Conservation (phyloP, 495 filamentous ascomycete genomes). For the Apiosordaria backusii region DNA sequence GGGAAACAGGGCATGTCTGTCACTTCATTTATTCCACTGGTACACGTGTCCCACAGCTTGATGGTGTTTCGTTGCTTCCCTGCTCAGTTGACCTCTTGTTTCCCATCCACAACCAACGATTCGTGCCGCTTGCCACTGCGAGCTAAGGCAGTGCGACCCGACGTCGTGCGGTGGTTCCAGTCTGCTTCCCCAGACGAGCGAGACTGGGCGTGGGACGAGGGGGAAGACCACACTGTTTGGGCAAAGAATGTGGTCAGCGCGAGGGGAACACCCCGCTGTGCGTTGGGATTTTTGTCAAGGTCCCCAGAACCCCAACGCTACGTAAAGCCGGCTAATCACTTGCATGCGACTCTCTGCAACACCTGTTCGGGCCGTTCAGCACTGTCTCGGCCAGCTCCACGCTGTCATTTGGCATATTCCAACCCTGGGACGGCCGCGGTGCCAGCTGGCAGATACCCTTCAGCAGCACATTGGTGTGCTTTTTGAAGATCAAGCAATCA, state of each 20-base stretch:
- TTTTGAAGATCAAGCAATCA: not conserved
- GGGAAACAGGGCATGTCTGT: not conserved
- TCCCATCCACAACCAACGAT: not conserved
- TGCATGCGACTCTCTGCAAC: slow-evolving; percentile 1
- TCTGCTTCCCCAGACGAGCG: not conserved
- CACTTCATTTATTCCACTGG: slow-evolving; percentile 8
- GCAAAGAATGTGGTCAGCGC: slow-evolving; percentile 4
- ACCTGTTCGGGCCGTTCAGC: not conserved
- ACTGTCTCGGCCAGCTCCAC: not conserved
- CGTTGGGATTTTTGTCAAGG: not conserved
- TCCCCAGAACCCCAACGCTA: not conserved
- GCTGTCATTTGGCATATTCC: not conserved
- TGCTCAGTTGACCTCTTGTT: slow-evolving; percentile 1
- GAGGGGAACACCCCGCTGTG: not conserved
- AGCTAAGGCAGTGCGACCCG: slow-evolving; percentile 8
- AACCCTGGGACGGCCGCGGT: too few species aligned
- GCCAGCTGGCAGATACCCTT: too few species aligned
- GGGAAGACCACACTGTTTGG: not conserved
- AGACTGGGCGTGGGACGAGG: not conserved
- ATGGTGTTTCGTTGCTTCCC: slow-evolving; percentile 3
- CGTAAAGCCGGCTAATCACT: slow-evolving; percentile 5
- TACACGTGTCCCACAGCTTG: slow-evolving; percentile 11
- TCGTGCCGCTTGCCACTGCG: slow-evolving; percentile 2
- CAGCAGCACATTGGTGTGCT: not conserved
- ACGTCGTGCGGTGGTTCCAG: not conserved